Percentiles rank a stretch among this genome's conserved stretches.
phyloP scores from a whole-genome alignment of 129 eudicot species.

The Flaveria sonorensis region DNA sequence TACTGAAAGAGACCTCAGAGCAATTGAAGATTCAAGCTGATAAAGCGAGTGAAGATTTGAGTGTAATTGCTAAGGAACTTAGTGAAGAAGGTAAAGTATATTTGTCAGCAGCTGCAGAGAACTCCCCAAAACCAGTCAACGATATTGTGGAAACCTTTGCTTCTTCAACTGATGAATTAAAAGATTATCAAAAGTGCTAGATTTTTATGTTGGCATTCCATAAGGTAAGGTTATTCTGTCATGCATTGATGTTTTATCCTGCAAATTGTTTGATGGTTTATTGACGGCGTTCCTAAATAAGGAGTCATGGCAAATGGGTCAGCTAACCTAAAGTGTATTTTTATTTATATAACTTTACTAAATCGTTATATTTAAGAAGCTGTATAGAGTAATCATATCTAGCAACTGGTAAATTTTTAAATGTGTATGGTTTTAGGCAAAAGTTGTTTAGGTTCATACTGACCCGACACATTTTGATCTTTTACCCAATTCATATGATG shows the following conservation, averaged over 20 bases:
- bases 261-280: background rate
- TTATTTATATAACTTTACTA: background rate
- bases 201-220: constrained; percentile 88
- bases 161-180: constrained; percentile 58
- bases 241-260: background rate
- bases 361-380: too few species aligned
- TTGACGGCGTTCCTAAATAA: background rate
- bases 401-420: background rate
- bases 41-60: constrained; percentile 74
- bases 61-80: constrained; percentile 63
- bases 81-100: constrained; percentile 77
- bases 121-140: constrained; percentile 88
- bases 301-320: background rate
- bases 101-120: constrained; percentile 74
- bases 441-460: too few species aligned
- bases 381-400: background rate
- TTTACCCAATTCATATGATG: too few species aligned
- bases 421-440: too few species aligned
- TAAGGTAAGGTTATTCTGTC: constrained; percentile 58
- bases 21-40: constrained; percentile 79
- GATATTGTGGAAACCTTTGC: constrained; percentile 90
- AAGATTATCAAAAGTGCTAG: constrained; percentile 70
- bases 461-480: too few species aligned
- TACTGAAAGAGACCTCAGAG: constrained; percentile 74
- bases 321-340: background rate